Evolutionary conservation across 176 grass and related monocot genomes (phyloP), one percentile per base, ranked within the genome.

Genomic region (Chrysopogon serrulatus): DNA sequence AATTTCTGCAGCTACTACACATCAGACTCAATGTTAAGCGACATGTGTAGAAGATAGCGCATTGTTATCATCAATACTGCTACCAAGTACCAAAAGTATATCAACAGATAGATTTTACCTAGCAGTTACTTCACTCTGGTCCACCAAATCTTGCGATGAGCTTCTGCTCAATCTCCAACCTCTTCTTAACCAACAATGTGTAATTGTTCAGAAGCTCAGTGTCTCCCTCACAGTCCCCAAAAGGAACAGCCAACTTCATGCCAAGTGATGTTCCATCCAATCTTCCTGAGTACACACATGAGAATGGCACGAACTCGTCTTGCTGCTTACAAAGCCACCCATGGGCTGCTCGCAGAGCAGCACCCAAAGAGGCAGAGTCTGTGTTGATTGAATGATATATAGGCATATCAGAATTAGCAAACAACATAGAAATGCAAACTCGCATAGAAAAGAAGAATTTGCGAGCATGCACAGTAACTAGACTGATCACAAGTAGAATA

Each of bases 321-420:
- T 83, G 77, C 34, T 65, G 68, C 24, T 87, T 85, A 78, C 87
- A 94, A 8, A 89, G 23, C 92, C 86, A 94, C 48, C 92, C 92
- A 87, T 91, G 92, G 71, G 89, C 89, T 65, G 92, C 92, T 51
- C 92, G 68, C 6, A 94, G 33, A 64, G 92, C 92, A 79, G 92
- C 92, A 47, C 89, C 92, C 81, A 89, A 53, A 34, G 87, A 90
- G 0, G 92, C 92, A 85, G 89, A 90, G 68, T 94, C 92, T 94
- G 77, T 42, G 67, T 70, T 37, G 12, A 76, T 49, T 15, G 23
- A 60, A 68, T 33, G 12, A 18, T 19, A 9, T 14, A 69, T 18
- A 67, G 37, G 78, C 13, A 2, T 31, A 28, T 48, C 37, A 79
- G 76, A 65, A 14, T 4, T 47, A 21, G 75, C 19, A 71, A 66